Conservation (phyloP, 2,329 filamentous ascomycete genomes). For the Apiospora malaysiana region DNA sequence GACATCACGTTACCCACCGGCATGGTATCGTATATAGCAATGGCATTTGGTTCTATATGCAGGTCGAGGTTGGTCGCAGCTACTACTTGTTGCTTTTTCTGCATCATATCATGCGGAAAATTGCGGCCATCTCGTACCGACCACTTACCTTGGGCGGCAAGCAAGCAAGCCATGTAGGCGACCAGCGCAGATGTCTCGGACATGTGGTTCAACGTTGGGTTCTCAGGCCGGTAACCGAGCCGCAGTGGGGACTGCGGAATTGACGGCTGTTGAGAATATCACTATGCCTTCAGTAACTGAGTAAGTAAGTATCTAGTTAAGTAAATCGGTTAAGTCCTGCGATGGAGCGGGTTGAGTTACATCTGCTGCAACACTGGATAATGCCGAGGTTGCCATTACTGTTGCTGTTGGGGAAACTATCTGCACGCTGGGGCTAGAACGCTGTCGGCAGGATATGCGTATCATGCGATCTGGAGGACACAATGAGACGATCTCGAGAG, state of each 20-base stretch:
- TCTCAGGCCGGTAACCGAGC: neutral
- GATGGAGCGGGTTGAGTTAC: neutral
- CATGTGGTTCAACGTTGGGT: neutral
- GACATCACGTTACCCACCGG: neutral
- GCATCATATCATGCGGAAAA: neutral
- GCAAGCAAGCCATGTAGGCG: neutral
- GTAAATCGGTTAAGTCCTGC: neutral
- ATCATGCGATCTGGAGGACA: conserved; percentile 8
- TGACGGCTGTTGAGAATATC: neutral
- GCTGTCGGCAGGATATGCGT: neutral
- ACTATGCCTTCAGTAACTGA: neutral
- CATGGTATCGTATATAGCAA: neutral
- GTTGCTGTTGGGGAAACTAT: neutral
- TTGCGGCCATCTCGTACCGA: neutral
- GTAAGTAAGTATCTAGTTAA: no score
- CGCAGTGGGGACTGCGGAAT: neutral
- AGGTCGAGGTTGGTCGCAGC: neutral
- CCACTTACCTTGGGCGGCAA: neutral
- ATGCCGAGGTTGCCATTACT: neutral
- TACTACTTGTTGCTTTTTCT: neutral
- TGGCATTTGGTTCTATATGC: neutral
- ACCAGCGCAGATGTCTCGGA: neutral
- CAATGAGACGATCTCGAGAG: conserved; percentile 26
- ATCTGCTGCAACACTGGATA: neutral
- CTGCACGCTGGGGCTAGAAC: neutral